These are phyloP conservation scores for Singerocomus inundabilis DNA, from an alignment of 1,284 basidiomycete species.

Conservation along the genomic window DNA sequence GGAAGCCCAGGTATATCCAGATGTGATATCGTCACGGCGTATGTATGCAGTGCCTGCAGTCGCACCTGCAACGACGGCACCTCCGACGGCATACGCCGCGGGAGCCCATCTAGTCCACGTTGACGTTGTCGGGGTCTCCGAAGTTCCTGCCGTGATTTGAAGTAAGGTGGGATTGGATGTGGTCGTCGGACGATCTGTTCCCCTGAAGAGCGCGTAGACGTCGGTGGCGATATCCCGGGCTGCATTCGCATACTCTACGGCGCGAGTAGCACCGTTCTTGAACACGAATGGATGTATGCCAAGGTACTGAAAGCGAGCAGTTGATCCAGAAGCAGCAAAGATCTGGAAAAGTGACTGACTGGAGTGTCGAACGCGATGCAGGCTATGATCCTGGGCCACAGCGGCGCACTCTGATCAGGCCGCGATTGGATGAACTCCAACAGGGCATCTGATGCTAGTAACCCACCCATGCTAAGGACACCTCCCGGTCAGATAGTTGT, in stretches of 20 bases:
- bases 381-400: constrained; percentile 84
- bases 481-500: not conserved
- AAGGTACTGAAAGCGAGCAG: constrained; percentile 57
- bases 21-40: constrained; percentile 68
- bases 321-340: not conserved
- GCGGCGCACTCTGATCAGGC: constrained; percentile 58
- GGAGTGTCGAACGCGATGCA: constrained; percentile 91
- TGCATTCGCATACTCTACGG: constrained; percentile 66
- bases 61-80: constrained; percentile 76
- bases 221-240: constrained; percentile 62
- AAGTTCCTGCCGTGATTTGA: constrained; percentile 28
- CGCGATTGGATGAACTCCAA: constrained; percentile 68
- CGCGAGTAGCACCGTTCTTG: constrained; percentile 82
- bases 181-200: constrained; percentile 39
- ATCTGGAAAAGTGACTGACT: constrained; percentile 43
- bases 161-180: constrained; percentile 27
- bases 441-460: constrained; percentile 84
- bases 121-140: constrained; percentile 23
- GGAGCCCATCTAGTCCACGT: constrained; percentile 64
- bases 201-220: constrained; percentile 49
- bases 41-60: constrained; percentile 85
- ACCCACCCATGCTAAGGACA: constrained; percentile 77
- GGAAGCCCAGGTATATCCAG: constrained; percentile 73
- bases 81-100: constrained; percentile 62
- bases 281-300: constrained; percentile 86